Evolutionary conservation across 371 early-diverging fungal species (phyloP).

Genomic region (Zancudomyces culisetae): DNA sequence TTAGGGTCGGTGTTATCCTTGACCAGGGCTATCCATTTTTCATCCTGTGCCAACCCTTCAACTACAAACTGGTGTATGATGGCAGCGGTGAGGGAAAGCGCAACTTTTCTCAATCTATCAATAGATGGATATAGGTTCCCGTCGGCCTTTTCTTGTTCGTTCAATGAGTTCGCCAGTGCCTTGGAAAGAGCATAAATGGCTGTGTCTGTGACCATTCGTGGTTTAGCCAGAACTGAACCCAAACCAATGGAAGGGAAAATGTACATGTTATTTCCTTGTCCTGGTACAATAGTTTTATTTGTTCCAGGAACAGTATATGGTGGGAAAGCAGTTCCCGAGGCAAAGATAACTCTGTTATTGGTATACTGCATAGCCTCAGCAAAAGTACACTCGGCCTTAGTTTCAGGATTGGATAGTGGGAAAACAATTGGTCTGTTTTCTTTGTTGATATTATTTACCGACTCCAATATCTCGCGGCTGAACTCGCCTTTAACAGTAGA

Average conservation of each 20-base stretch:
- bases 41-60: conserved; percentile 21
- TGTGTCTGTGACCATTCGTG: conserved; percentile 47
- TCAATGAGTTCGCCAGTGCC: conserved; percentile 58
- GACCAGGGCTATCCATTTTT: conserved; percentile 15
- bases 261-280: conserved; percentile 88
- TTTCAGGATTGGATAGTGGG: conserved; percentile 77
- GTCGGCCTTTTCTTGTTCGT: conserved; percentile 35
- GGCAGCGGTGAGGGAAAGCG: conserved; percentile 55
- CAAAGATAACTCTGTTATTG: conserved; percentile 64
- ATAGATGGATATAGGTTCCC: conserved; percentile 62
- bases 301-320: conserved; percentile 37
- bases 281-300: conserved; percentile 32
- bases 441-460: conserved; percentile 52
- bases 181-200: conserved; percentile 62
- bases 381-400: conserved; percentile 79
- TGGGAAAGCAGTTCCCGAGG: conserved; percentile 86
- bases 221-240: conserved; percentile 52
- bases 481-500: conserved; percentile 56
- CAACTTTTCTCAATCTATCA: conserved; percentile 62
- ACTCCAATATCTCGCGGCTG: conserved; percentile 32
- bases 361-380: conserved; percentile 67
- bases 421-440: conserved; percentile 61
- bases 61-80: conserved; percentile 40
- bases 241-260: conserved; percentile 81
- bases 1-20: conserved; percentile 7